These are phyloP conservation scores for Psilocybe mexicana DNA, from an alignment of 1,284 basidiomycete genomes.

Conservation along the genomic window DNA sequence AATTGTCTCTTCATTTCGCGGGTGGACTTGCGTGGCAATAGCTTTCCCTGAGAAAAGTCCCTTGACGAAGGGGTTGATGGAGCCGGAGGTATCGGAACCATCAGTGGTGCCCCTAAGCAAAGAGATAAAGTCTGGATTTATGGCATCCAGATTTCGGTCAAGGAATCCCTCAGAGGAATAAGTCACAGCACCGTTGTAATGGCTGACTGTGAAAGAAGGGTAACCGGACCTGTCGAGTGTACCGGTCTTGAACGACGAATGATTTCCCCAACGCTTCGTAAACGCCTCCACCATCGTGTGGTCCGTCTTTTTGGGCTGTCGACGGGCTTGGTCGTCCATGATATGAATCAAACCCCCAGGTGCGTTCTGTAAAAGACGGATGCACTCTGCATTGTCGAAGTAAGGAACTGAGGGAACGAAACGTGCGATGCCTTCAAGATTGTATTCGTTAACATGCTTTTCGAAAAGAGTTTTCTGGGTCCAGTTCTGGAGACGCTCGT, in stretches of 20 bases:
- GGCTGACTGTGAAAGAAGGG: conserved; percentile 89
- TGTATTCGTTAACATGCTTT: conserved; percentile 78
- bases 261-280: conserved; percentile 91
- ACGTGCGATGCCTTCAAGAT: conserved; percentile 78
- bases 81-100: conserved; percentile 66
- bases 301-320: conserved; percentile 89
- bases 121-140: conserved; percentile 92
- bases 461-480: conserved; percentile 83
- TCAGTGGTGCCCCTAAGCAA: conserved; percentile 75
- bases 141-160: conserved; percentile 84
- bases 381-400: conserved; percentile 91
- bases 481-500: conserved; percentile 88
- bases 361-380: conserved; percentile 83
- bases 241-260: conserved; percentile 86
- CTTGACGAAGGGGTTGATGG: conserved; percentile 89
- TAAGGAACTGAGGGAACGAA: conserved; percentile 76
- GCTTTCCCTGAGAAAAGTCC: conserved; percentile 87
- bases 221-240: conserved; percentile 76
- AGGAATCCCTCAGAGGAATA: conserved; percentile 92
- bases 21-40: conserved; percentile 89
- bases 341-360: conserved; percentile 95
- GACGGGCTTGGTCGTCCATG: conserved; percentile 93
- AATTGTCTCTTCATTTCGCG: conserved; percentile 91
- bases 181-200: conserved; percentile 89
- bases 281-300: conserved; percentile 95